phyloP scores from a whole-genome alignment of 352 stramenopile species.

The Pythium aquatile region DNA sequence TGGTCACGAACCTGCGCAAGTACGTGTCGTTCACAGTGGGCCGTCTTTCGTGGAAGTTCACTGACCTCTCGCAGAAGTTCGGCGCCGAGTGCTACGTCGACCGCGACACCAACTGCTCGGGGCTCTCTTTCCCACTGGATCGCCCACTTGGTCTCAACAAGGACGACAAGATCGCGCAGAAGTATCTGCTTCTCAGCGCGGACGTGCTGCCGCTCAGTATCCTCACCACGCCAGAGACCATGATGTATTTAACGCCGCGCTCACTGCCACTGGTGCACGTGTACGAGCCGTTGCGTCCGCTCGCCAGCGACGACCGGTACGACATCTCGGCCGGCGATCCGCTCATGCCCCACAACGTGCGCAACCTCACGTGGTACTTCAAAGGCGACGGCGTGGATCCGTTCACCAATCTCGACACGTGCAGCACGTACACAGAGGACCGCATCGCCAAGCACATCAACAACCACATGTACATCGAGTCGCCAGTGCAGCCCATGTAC shows the following conservation, averaged over 20 bases:
- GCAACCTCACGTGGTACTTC: background rate
- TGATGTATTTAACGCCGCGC: background rate
- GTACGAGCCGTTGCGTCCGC: background rate
- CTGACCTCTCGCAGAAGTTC: background rate
- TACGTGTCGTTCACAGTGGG: background rate
- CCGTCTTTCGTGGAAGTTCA: background rate
- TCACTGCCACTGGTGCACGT: background rate
- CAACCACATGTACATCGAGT: slow-evolving; percentile 3
- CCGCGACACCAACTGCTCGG: background rate
- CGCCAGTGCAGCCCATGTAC: background rate
- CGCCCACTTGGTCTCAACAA: background rate
- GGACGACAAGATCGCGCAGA: background rate
- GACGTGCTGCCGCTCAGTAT: background rate
- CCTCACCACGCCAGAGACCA: background rate
- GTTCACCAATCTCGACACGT: background rate
- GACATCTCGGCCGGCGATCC: background rate
- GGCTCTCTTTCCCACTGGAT: background rate
- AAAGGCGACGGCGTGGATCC: background rate
- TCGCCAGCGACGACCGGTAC: background rate
- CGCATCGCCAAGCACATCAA: background rate
- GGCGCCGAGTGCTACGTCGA: background rate
- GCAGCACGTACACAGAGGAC: background rate
- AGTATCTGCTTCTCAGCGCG: background rate
- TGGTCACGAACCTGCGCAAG: background rate
- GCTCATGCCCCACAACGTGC: background rate